Conservation (phyloP, 345 rosid genomes). For the Eucalyptus tenuipes region DNA sequence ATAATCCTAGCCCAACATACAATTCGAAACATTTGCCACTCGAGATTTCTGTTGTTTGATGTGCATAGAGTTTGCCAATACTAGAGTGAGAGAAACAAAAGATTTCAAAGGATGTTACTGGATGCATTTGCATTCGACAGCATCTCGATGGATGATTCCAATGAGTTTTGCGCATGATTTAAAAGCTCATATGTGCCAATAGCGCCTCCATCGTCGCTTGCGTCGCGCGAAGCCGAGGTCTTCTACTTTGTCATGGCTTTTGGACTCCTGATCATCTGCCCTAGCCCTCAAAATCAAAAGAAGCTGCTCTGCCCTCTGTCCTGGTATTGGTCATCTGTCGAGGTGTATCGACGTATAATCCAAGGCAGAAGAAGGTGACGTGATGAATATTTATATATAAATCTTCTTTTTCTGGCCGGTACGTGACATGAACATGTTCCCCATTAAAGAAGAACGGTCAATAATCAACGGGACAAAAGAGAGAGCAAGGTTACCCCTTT, state of each 20-base stretch:
- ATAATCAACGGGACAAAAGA: not conserved
- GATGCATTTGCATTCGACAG: not conserved
- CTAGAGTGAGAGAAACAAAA: not conserved
- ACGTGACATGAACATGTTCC: not conserved
- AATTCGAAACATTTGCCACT: not conserved
- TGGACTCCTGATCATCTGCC: not conserved
- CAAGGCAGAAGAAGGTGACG: not conserved
- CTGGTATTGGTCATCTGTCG: not conserved
- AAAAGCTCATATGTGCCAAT: not conserved
- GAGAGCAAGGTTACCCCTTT: not conserved
- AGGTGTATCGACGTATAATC: not conserved
- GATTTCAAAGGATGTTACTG: not conserved
- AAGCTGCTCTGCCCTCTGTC: not conserved
- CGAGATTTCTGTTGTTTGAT: not conserved
- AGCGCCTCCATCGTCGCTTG: not conserved
- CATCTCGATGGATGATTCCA: not conserved
- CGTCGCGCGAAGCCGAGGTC: not conserved
- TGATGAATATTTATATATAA: not conserved
- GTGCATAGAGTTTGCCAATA: not conserved
- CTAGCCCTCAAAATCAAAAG: not conserved
- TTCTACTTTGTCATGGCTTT: not conserved
- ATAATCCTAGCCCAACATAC: not conserved
- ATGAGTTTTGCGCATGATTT: not conserved
- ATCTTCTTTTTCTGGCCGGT: not conserved
- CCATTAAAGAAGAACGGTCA: not conserved